Percentiles rank a stretch among this genome's conserved stretches.
Conservation (phyloP, 306 rosid species). For the Cicer yamashitae region DNA sequence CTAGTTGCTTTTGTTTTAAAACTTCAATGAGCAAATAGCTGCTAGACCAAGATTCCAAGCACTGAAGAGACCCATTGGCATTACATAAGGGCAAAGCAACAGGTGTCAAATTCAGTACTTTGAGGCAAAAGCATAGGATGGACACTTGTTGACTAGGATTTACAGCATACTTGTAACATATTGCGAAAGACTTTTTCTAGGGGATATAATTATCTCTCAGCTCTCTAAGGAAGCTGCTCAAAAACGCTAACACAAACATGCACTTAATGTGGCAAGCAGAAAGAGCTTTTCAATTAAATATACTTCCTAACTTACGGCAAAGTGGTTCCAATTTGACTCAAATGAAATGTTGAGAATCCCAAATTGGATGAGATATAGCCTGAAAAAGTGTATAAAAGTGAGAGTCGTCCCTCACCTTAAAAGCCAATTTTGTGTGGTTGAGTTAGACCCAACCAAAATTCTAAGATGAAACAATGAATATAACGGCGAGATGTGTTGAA, state of each 20-base stretch:
- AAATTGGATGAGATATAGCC: too few species aligned
- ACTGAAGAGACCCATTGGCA: neutral
- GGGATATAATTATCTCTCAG: neutral
- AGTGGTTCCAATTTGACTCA: neutral
- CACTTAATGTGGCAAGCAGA: too few species aligned
- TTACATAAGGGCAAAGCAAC: neutral
- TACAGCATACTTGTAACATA: neutral
- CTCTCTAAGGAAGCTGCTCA: too few species aligned
- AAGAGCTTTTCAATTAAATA: too few species aligned
- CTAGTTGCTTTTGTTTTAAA: slow-evolving; percentile 19
- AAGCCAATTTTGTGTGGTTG: too few species aligned
- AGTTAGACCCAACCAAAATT: too few species aligned
- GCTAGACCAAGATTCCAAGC: neutral
- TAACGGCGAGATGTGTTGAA: neutral
- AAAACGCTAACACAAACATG: too few species aligned
- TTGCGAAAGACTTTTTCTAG: neutral
- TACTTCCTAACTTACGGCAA: too few species aligned
- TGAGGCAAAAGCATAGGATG: neutral
- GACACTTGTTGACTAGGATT: slow-evolving; percentile 8
- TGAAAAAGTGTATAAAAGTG: too few species aligned
- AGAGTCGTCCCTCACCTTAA: too few species aligned
- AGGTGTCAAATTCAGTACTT: slow-evolving; percentile 5
- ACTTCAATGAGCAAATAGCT: slow-evolving; percentile 19
- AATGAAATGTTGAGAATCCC: too few species aligned
- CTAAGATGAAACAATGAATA: neutral